Conservation (phyloP, 2,329 filamentous ascomycete genomes). For the Penicillium sumatraense region DNA sequence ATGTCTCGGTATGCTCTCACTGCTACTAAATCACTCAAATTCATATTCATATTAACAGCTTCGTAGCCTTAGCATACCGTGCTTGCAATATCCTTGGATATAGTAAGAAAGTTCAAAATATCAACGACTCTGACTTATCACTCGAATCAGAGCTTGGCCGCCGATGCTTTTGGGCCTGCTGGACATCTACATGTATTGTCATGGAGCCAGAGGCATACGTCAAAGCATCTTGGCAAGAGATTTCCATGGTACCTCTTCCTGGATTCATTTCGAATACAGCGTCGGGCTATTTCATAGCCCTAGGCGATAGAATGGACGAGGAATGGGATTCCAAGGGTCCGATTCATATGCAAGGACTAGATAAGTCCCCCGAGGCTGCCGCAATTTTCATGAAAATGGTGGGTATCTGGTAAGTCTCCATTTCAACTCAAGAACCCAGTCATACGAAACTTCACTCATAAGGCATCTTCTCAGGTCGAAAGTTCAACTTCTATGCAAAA, state of each 20-base stretch:
- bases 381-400: conserved; percentile 1
- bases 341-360: neutral
- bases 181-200: conserved; percentile 6
- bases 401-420: neutral
- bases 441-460: too few relatives aligned
- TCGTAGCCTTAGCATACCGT: neutral
- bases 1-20: neutral
- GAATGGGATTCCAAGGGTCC: neutral
- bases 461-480: neutral
- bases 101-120: neutral
- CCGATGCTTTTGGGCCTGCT: conserved; percentile 8
- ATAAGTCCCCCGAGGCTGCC: neutral
- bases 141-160: neutral
- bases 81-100: neutral
- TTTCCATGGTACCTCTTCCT: conserved; percentile 1
- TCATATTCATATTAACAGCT: neutral
- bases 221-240: conserved; percentile 1
- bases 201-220: conserved; percentile 8
- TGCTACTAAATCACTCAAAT: neutral
- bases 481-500: conserved; percentile 1
- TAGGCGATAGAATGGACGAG: neutral
- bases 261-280: neutral
- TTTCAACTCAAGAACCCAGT: neutral
- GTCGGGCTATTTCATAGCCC: neutral
- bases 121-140: neutral